Percentiles rank a stretch among this genome's conserved stretches.
phyloP scores from a whole-genome alignment of 441 rosid genomes.

The Arabidopsis hybrid region DNA sequence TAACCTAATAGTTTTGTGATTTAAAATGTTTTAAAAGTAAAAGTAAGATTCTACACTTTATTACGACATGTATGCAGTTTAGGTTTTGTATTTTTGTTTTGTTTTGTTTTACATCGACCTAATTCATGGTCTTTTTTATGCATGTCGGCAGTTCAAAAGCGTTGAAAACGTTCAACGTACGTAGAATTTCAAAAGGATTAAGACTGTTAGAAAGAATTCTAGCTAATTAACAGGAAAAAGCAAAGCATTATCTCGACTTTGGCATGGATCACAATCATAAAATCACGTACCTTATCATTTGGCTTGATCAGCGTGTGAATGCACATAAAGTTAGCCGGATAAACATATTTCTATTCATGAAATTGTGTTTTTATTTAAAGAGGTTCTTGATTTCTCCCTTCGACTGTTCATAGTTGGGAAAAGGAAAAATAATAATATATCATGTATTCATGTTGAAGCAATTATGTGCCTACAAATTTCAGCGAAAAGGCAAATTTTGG shows the following conservation, averaged over 20 bases:
- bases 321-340: constrained; percentile 16
- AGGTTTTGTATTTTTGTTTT: background rate
- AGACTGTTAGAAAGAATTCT: background rate
- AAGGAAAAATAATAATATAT: background rate
- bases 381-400: constrained; percentile 8
- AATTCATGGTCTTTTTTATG: background rate
- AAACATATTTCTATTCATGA: constrained; percentile 21
- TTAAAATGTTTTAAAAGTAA: background rate
- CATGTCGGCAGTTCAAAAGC: background rate
- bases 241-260: constrained; percentile 9
- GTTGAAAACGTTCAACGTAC: no score
- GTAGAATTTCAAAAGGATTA: background rate
- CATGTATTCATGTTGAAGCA: background rate
- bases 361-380: constrained; percentile 4
- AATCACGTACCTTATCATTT: constrained; percentile 20
- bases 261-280: constrained; percentile 4
- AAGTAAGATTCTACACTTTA: background rate
- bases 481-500: constrained; percentile 41
- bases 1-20: background rate
- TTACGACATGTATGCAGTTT: background rate
- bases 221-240: background rate
- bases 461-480: constrained; percentile 8
- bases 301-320: constrained; percentile 34
- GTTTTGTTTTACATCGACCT: background rate
- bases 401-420: constrained; percentile 4